Evolutionary conservation across 78 protist species (phyloP).

Genomic region (Dictyostelium capitatum): DNA sequence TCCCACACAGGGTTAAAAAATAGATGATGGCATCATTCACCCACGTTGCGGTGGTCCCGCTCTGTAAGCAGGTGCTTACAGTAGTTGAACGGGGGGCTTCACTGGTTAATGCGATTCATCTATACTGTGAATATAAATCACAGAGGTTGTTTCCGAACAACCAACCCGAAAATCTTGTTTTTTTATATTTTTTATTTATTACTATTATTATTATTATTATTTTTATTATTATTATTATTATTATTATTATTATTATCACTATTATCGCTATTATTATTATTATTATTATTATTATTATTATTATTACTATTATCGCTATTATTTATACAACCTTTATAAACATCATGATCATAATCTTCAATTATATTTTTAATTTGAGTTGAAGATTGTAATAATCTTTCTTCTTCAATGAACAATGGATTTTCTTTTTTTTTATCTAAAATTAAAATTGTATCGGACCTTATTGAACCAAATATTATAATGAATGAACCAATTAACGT

Average conservation of each 20-base stretch:
- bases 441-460: slow-evolving; percentile 21
- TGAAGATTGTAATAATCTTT: slow-evolving; percentile 37
- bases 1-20: no score
- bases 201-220: not conserved
- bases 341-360: not conserved
- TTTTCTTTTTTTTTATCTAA: slow-evolving; percentile 21
- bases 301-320: not conserved
- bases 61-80: no score
- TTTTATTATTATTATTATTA: not conserved
- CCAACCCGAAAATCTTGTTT: no score
- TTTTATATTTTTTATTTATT: no score
- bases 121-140: no score
- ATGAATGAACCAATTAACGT: slow-evolving; percentile 50
- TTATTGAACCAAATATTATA: slow-evolving; percentile 31
- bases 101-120: no score
- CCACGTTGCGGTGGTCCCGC: no score
- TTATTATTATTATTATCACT: not conserved
- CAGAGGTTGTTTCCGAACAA: no score
- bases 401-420: slow-evolving; percentile 14
- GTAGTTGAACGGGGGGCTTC: no score
- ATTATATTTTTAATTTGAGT: slow-evolving; percentile 10
- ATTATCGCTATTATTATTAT: not conserved
- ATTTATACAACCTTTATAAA: not conserved
- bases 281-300: slow-evolving; percentile 10
- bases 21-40: no score